Percentiles rank a stretch among this genome's conserved stretches.
Conservation (phyloP, 2,329 filamentous ascomycete genomes). For the Endoconidiophora polonica region DNA sequence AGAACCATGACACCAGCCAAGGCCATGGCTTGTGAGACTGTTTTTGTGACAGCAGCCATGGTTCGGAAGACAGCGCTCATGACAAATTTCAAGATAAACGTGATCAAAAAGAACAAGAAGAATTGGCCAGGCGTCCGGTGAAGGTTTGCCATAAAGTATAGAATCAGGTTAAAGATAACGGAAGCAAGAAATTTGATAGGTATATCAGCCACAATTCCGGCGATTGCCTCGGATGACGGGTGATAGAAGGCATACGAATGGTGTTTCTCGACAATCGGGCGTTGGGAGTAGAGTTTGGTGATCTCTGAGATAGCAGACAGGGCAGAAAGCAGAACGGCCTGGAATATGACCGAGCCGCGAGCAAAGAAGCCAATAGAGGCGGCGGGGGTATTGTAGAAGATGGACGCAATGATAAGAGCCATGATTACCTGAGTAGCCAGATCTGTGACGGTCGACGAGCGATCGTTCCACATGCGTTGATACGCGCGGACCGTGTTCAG, state of each 20-base stretch:
- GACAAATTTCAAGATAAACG: constrained; percentile 48
- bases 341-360: constrained; percentile 41
- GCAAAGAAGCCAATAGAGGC: constrained; percentile 35
- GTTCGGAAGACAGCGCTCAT: constrained; percentile 66
- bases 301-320: constrained; percentile 41
- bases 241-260: constrained; percentile 34
- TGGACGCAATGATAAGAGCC: constrained; percentile 43
- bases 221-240: constrained; percentile 35
- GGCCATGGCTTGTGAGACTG: constrained; percentile 40
- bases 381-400: constrained; percentile 37
- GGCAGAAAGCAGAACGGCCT: constrained; percentile 43
- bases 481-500: constrained; percentile 35
- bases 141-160: constrained; percentile 40
- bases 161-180: constrained; percentile 34
- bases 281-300: constrained; percentile 26
- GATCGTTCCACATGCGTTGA: constrained; percentile 36
- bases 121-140: constrained; percentile 46
- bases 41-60: constrained; percentile 53
- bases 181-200: constrained; percentile 39
- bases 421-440: constrained; percentile 34
- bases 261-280: constrained; percentile 33
- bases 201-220: constrained; percentile 36
- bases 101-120: constrained; percentile 61
- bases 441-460: constrained; percentile 28
- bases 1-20: constrained; percentile 38